Evolutionary conservation across 257 asterid species (phyloP), one percentile per base, ranked within the genome.

Genomic region (Prunella vulgaris): DNA sequence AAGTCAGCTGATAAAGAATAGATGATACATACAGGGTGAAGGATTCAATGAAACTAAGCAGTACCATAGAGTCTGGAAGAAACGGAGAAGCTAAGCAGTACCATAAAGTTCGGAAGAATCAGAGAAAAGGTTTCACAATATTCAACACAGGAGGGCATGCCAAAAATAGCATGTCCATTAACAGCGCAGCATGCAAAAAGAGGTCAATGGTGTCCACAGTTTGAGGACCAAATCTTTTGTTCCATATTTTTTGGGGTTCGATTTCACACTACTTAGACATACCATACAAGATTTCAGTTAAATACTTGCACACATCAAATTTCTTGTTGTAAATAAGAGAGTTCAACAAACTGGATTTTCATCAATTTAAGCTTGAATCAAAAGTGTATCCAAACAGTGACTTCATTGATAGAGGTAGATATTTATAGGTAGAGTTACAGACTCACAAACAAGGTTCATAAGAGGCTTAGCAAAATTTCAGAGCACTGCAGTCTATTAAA

Each of bases 391-490:
- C 32, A 14, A 68, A 22, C 24, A 68, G 21, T 4, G 8, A 37
- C 5, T 62, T 58, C 54, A 54, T 20, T 12, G 46, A 33, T 18
- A 51, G 52, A 52, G 33, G 17, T 32, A 0, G 17, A 49, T 28
- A 14, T 58, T 24, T 57, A 54, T 49, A 44, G 40, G 20, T 15
- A 17, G 8, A 44, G 52, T n/a, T 62, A 71, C 32, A 24, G 15
- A 24, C 59, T n/a, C 66, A 71, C 32, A 24, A n/a, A 24, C 59
- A 38, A 10, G 33, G 67, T 51, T 25, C 28, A 33, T 5, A 32
- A 69, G 32, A 67, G 52, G 61, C 68, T 42, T 32, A 62, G 13
- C 52, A 18, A 14, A 65, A 25, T 35, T 49, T 33, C 69, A 61
- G 58, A 58, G 66, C 32, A 61, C 46, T 42, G 25, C 40, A 64